Base-by-base conservation (phyloP, 768 basidiomycete species). In the Hypholoma fasciculare region DNA sequence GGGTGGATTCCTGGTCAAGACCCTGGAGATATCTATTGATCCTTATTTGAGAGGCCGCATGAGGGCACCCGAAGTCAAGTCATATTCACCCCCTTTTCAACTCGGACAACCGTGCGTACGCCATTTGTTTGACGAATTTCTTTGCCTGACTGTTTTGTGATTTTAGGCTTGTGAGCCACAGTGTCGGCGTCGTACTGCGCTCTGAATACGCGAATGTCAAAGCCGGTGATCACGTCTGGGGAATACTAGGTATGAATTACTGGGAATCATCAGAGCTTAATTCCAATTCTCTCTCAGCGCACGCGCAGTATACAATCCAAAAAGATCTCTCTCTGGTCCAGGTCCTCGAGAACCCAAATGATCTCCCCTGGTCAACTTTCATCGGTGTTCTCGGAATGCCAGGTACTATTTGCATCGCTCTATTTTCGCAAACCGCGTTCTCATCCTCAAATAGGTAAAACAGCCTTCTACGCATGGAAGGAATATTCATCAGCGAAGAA, bases 301-400 rank as follows among this genome's bases (percentile, higher is more conserved):
- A 75, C 67, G 67, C 71, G 43, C 68, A 82, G 60, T 84, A 81
- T 59, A 65, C 36, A 52, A 60, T 81, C 46, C 50, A 27, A 13
- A 61, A 61, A 23, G 60, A 65, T 44, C 55, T 71, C 11, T 49
- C 56, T 2, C 50, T 54, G 19, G 60, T 69, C 49, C 43, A 34
- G 3, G 58, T 76, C 6, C 52, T 82, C 48, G 60, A 77, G 43
- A 81, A 82, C 61, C 67, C 75, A 55, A 64, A 76, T 42, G 71
- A 74, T 7, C 65, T 84, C 6, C 80, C 82, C 0, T 83, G 78
- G 80, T 72, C 75, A 0, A 71, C 69, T 0, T 82, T 76, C 61
- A 61, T 82, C 37, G 82, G 84, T 13, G 75, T 78, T 1, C 71
- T 74, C 16, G 84, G 84, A 11, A 83, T 83, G 80, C 75, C 82